phyloP scores from a whole-genome alignment of 352 stramenopile species.

The Globisporangium apiculatum region DNA sequence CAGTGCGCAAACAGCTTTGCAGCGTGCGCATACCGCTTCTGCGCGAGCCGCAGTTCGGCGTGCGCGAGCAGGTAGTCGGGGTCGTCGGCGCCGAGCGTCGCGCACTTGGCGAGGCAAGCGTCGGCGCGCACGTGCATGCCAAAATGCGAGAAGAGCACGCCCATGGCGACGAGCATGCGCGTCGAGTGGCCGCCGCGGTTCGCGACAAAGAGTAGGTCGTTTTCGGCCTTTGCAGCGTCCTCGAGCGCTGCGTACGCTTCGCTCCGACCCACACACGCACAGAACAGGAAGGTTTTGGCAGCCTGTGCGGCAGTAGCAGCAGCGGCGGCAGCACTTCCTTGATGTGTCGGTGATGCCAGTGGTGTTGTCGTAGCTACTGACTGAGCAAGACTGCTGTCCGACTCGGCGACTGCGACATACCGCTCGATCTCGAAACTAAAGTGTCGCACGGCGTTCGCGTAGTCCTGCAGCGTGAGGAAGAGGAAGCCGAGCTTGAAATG shows the following conservation, averaged over 20 bases:
- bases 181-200: slow-evolving; percentile 30
- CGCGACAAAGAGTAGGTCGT: slow-evolving; percentile 25
- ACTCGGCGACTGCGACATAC: neutral
- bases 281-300: slow-evolving; percentile 36
- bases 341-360: too few species aligned
- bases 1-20: slow-evolving; percentile 37
- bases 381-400: neutral
- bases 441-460: slow-evolving; percentile 20
- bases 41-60: slow-evolving; percentile 34
- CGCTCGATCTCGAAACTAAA: slow-evolving; percentile 38
- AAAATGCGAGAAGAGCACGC: slow-evolving; percentile 41
- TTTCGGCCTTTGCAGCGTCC: slow-evolving; percentile 23
- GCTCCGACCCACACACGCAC: slow-evolving; percentile 26
- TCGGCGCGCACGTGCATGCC: slow-evolving; percentile 48
- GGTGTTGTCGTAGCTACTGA: too few species aligned
- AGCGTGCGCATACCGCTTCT: slow-evolving; percentile 27
- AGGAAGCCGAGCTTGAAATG: slow-evolving; percentile 55
- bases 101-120: slow-evolving; percentile 31
- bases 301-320: neutral
- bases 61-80: slow-evolving; percentile 43
- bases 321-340: neutral
- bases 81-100: slow-evolving; percentile 20
- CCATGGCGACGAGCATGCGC: slow-evolving; percentile 31
- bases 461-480: slow-evolving; percentile 28
- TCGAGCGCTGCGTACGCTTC: slow-evolving; percentile 26